Evolutionary conservation across 768 basidiomycete genomes (phyloP).

Genomic region (Lactarius deliciosus): DNA sequence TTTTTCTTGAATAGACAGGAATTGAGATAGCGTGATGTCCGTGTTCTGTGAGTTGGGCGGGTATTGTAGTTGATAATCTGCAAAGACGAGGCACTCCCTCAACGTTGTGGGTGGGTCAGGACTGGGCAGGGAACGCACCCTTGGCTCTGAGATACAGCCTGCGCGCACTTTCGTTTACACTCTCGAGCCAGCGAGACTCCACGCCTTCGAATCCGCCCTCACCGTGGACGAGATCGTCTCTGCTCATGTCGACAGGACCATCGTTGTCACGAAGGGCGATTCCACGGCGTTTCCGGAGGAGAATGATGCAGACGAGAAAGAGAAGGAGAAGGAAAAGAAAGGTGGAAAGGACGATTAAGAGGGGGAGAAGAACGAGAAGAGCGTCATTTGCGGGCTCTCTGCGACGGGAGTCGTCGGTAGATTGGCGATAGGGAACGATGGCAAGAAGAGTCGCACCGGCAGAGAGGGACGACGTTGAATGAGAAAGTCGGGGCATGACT

Average conservation of each 20-base stretch:
- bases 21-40: constrained; percentile 97
- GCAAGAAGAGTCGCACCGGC: constrained; percentile 1
- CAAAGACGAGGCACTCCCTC: constrained; percentile 16
- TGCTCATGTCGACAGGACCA: constrained; percentile 90
- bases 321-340: constrained; percentile 90
- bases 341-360: constrained; percentile 90
- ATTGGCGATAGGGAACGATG: constrained; percentile 10
- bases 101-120: constrained; percentile 4
- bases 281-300: constrained; percentile 73
- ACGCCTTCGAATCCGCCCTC: constrained; percentile 94
- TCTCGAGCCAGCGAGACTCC: constrained; percentile 93
- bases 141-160: constrained; percentile 82
- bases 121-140: constrained; percentile 51
- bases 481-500: constrained; percentile 4
- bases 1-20: constrained; percentile 98
- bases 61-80: constrained; percentile 84
- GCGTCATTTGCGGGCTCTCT: constrained; percentile 50
- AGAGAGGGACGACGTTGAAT: neutral
- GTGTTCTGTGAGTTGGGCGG: constrained; percentile 96
- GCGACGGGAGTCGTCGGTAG: constrained; percentile 22
- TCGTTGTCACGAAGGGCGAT: constrained; percentile 83
- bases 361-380: constrained; percentile 84
- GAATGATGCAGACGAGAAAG: constrained; percentile 86
- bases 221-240: constrained; percentile 85
- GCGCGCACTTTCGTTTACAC: constrained; percentile 60